Percentiles rank a stretch among this genome's conserved stretches.
Conservation (phyloP, 495 filamentous ascomycete species). For the Pyrenopolyporus hunteri region DNA sequence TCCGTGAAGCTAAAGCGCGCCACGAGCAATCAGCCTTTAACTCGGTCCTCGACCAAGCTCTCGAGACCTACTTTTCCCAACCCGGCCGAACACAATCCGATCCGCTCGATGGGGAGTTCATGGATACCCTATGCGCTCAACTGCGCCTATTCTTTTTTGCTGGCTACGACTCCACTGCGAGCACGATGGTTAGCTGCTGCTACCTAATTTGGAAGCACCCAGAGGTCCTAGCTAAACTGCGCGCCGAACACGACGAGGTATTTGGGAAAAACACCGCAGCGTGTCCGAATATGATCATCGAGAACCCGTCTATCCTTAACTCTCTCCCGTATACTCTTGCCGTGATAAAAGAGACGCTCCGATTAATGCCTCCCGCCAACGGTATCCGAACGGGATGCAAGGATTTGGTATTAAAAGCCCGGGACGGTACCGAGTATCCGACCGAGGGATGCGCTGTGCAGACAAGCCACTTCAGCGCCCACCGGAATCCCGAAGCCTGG, state of each 20-base stretch:
- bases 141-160: slow-evolving; percentile 42
- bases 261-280: slow-evolving; percentile 39
- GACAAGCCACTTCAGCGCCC: slow-evolving; percentile 40
- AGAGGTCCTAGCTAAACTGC: slow-evolving; percentile 44
- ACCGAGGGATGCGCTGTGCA: slow-evolving; percentile 48
- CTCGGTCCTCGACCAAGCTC: slow-evolving; percentile 39
- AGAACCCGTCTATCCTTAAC: slow-evolving; percentile 49
- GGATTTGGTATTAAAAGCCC: slow-evolving; percentile 40
- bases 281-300: slow-evolving; percentile 36
- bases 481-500: slow-evolving; percentile 45
- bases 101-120: slow-evolving; percentile 31
- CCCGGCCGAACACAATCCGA: slow-evolving; percentile 14
- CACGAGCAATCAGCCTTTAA: slow-evolving; percentile 30
- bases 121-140: slow-evolving; percentile 32
- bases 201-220: slow-evolving; percentile 54
- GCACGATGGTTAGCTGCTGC: slow-evolving; percentile 48
- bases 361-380: slow-evolving; percentile 48
- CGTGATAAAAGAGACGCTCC: slow-evolving; percentile 57
- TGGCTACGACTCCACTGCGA: slow-evolving; percentile 48
- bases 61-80: slow-evolving; percentile 37
- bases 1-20: slow-evolving; percentile 23
- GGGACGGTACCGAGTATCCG: slow-evolving; percentile 40
- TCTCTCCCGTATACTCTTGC: slow-evolving; percentile 53
- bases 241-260: slow-evolving; percentile 54
- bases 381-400: slow-evolving; percentile 41